A percentile compares a stretch with the other conserved stretches of the same genome.
phyloP scores from a whole-genome alignment of 345 rosid genomes.

The Combretum micranthum region DNA sequence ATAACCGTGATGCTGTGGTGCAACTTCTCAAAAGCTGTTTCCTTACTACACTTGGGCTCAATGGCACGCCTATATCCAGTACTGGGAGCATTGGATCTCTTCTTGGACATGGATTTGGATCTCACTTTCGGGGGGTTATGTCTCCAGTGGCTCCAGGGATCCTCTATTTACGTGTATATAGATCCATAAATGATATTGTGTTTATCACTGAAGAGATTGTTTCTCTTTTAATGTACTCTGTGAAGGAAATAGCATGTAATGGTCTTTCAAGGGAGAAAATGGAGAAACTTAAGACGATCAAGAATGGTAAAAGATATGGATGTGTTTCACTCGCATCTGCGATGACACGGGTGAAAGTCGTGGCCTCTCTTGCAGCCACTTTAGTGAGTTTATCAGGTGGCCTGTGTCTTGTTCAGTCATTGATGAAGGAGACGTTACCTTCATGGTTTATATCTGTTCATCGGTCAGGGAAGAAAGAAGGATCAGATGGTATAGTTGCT shows the following conservation, averaged over 20 bases:
- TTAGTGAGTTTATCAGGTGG: conserved; percentile 89
- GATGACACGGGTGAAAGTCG: conserved; percentile 72
- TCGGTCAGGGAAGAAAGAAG: conserved; percentile 38
- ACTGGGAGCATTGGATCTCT: conserved; percentile 88
- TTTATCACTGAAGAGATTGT: conserved; percentile 70
- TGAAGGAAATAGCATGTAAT: conserved; percentile 56
- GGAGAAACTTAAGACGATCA: conserved; percentile 52
- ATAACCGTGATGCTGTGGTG: conserved; percentile 70
- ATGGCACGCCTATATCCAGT: conserved; percentile 43
- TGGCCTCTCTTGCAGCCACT: conserved; percentile 88
- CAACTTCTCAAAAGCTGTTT: conserved; percentile 93
- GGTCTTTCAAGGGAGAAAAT: conserved; percentile 41
- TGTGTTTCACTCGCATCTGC: conserved; percentile 70
- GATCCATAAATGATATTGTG: conserved; percentile 63
- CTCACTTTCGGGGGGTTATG: conserved; percentile 78
- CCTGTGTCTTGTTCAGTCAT: conserved; percentile 53
- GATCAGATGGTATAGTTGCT: conserved; percentile 56
- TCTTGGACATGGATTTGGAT: conserved; percentile 93
- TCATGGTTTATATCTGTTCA: conserved; percentile 87
- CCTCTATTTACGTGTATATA: conserved; percentile 70
- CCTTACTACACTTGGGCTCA: conserved; percentile 68
- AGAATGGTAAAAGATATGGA: conserved; percentile 58
- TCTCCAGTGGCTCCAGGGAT: conserved; percentile 95
- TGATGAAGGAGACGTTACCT: conserved; percentile 83
- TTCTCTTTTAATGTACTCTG: conserved; percentile 73